These are phyloP conservation scores for Verruconis gallopava DNA, from an alignment of 2,329 filamentous ascomycete genomes.

Conservation along the genomic window DNA sequence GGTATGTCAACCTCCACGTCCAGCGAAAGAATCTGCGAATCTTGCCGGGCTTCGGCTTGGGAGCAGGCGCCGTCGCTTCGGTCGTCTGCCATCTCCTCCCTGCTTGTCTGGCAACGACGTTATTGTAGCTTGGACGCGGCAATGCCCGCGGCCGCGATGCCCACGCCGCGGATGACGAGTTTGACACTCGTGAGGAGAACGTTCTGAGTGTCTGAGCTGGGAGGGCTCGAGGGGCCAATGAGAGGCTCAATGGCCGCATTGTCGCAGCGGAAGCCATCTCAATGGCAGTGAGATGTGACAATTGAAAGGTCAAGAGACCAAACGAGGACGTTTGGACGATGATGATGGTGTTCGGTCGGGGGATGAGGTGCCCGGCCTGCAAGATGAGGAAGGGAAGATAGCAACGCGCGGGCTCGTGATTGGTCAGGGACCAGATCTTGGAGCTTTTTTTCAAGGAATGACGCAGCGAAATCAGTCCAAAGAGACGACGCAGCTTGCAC, in stretches of 20 bases:
- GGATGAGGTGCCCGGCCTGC: background rate
- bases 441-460: too few species aligned
- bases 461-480: too few species aligned
- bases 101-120: background rate
- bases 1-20: slow-evolving; percentile 71
- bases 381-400: too few species aligned
- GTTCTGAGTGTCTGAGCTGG: slow-evolving; percentile 1
- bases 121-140: slow-evolving; percentile 1
- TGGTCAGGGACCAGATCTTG: too few species aligned
- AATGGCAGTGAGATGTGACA: background rate
- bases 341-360: too few species aligned
- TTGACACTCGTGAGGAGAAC: background rate
- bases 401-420: too few species aligned
- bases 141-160: slow-evolving; percentile 1
- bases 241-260: slow-evolving; percentile 9
- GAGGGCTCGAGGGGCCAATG: slow-evolving; percentile 1
- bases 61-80: background rate
- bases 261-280: slow-evolving; percentile 6
- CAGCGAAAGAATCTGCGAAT: slow-evolving; percentile 58
- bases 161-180: background rate
- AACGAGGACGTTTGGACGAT: too few species aligned
- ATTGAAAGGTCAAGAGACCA: too few species aligned
- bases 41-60: slow-evolving; percentile 33
- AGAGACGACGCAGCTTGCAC: too few species aligned
- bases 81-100: slow-evolving; percentile 1